Evolutionary conservation across 768 basidiomycete species (phyloP), one percentile per base, ranked within the genome.

Genomic region (Boletus insuetus): DNA sequence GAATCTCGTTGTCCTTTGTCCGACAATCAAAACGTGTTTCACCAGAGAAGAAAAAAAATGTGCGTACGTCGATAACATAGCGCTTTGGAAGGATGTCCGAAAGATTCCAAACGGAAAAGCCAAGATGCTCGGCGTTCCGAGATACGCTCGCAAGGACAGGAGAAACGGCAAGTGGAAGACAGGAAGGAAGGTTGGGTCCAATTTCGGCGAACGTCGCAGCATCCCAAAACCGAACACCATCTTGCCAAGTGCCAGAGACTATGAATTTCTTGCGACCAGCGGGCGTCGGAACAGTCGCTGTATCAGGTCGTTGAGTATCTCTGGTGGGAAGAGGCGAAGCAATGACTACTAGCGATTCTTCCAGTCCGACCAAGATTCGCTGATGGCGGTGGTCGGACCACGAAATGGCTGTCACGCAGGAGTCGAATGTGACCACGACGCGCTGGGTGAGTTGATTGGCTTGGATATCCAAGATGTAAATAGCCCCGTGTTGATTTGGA

Each of bases 191-290:
- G 14, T 16, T 49, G 42, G 29, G 16, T 22, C 43, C 56, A 37
- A 56, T 56, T 10, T 58, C 47, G 16, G 32, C 2, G 44, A 57
- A 57, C 6, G 47, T 49, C 6, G 31, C 37, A 37, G 54, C 45
- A 31, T 58, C 56, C 55, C 43, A 40, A 41, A 58, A 58, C 24
- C 43, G 48, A 32, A 50, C 32, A 2, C 47, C 54, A 19, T 29
- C 37, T 6, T 46, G 31, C 38, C 10, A 22, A 29, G 29, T 31
- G 9, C 43, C 34, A n/a, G 48, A 49, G 11, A 57, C 56, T 0
- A 58, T 19, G 19, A 58, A 58, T n/a, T 49, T 58, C n/a, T n/a
- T n/a, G n/a, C n/a, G n/a, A n/a, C n/a, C n/a, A n/a, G n/a, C n/a
- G n/a, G n/a, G n/a, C n/a, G n/a, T n/a, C n/a, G n/a, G n/a, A n/a